A percentile compares a stretch with the other conserved stretches of the same genome.
Evolutionary conservation across 106 monocot species (phyloP).

Genomic region (Gastrodia elata): DNA sequence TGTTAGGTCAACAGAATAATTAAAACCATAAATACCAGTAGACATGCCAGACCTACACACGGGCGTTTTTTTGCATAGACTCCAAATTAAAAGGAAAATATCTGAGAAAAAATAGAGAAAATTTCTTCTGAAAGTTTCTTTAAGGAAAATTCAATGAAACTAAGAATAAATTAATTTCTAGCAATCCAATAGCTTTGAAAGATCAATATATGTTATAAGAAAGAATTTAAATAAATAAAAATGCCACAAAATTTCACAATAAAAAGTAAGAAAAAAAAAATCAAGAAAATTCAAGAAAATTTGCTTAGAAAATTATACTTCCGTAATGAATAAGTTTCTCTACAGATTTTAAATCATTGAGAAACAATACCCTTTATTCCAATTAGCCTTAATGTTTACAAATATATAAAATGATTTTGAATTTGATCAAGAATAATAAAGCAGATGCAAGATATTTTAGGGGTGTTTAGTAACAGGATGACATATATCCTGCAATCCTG

Average conservation of each 20-base stretch:
- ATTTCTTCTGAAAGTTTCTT: not conserved
- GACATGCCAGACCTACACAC: not conserved
- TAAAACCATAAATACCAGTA: not conserved
- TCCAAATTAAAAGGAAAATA: not conserved
- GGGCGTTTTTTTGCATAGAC: too few relatives aligned
- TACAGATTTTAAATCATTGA: too few relatives aligned
- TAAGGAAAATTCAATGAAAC: not conserved
- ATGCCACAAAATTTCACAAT: not conserved
- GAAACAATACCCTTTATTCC: too few relatives aligned
- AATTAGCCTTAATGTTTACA: too few relatives aligned
- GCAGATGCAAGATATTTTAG: not conserved
- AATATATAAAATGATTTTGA: not conserved
- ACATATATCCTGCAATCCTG: too few relatives aligned
- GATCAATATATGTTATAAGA: not conserved
- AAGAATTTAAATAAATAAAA: not conserved
- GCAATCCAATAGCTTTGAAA: not conserved
- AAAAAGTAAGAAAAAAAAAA: too few relatives aligned
- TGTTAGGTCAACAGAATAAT: not conserved
- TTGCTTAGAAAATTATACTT: too few relatives aligned
- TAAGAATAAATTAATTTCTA: not conserved
- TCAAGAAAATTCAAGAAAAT: too few relatives aligned
- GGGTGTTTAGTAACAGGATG: too few relatives aligned
- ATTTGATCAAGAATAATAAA: not conserved
- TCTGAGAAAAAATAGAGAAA: not conserved
- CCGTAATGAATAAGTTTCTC: too few relatives aligned